These are phyloP conservation scores for Penicillium lividum DNA, from an alignment of 495 filamentous ascomycete species.

Conservation along the genomic window DNA sequence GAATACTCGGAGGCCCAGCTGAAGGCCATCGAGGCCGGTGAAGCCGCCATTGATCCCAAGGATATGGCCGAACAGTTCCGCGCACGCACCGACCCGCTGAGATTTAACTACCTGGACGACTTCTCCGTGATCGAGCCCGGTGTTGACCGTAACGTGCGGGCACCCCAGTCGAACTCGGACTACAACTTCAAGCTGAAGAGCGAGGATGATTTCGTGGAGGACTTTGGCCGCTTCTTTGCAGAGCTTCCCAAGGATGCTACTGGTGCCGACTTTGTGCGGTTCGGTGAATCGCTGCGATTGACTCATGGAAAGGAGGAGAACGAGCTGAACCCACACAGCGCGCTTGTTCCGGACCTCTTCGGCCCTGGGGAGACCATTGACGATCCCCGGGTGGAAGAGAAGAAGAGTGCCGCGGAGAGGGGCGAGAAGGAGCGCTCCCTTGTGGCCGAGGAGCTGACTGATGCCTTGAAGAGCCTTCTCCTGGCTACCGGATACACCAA, in stretches of 20 bases:
- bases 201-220: slow-evolving; percentile 54
- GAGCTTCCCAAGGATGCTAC: slow-evolving; percentile 50
- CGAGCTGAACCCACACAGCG: slow-evolving; percentile 48
- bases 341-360: slow-evolving; percentile 54
- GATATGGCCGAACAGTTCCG: slow-evolving; percentile 75
- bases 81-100: slow-evolving; percentile 68
- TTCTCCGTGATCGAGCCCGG: slow-evolving; percentile 73
- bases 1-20: slow-evolving; percentile 81
- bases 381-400: slow-evolving; percentile 29
- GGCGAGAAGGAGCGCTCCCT: slow-evolving; percentile 33
- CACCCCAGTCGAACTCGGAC: slow-evolving; percentile 56
- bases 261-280: slow-evolving; percentile 47
- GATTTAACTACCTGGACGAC: slow-evolving; percentile 81
- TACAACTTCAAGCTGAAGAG: slow-evolving; percentile 63
- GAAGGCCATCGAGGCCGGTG: slow-evolving; percentile 81
- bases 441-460: slow-evolving; percentile 48
- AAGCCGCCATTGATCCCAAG: slow-evolving; percentile 73
- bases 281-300: slow-evolving; percentile 46
- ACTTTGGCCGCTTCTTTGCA: slow-evolving; percentile 59
- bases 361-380: slow-evolving; percentile 39
- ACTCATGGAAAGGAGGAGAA: slow-evolving; percentile 54
- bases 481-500: slow-evolving; percentile 67
- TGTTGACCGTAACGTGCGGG: slow-evolving; percentile 65
- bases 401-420: slow-evolving; percentile 37
- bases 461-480: slow-evolving; percentile 60